Conservation (phyloP, 2,329 filamentous ascomycete genomes). For the Ophidiomyces ophidiicola region DNA sequence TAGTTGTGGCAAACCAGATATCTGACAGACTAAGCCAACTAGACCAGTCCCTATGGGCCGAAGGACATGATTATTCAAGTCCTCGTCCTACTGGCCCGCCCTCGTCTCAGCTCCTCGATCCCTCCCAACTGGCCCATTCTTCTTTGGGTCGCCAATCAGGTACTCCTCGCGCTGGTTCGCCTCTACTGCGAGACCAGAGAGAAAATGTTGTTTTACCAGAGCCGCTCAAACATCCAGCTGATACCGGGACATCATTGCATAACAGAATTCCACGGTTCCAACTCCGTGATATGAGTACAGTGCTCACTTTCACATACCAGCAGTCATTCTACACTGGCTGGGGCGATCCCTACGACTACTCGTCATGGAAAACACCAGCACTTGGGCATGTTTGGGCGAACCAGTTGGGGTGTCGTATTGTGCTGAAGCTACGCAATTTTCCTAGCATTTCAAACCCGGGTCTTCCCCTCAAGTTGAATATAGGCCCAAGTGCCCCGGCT, state of each 20-base stretch:
- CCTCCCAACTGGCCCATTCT: slow-evolving; percentile 8
- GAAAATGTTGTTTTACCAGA: too few species aligned
- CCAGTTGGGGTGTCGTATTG: slow-evolving; percentile 72
- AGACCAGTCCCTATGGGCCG: slow-evolving; percentile 15
- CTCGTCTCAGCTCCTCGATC: neutral
- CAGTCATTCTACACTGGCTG: slow-evolving; percentile 93
- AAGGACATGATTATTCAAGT: slow-evolving; percentile 10
- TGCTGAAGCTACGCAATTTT: slow-evolving; percentile 57
- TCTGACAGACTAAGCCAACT: slow-evolving; percentile 61
- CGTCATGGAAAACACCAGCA: slow-evolving; percentile 59
- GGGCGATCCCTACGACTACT: slow-evolving; percentile 53
- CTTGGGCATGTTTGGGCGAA: slow-evolving; percentile 84
- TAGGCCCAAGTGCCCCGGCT: neutral
- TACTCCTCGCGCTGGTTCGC: neutral
- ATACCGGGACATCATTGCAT: neutral
- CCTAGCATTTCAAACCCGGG: slow-evolving; percentile 5
- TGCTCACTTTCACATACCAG: slow-evolving; percentile 71
- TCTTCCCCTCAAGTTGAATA: neutral
- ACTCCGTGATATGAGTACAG: slow-evolving; percentile 33
- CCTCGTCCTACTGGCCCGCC: neutral
- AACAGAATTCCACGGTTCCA: slow-evolving; percentile 4
- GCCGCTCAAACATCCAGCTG: too few species aligned
- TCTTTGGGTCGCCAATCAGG: slow-evolving; percentile 6
- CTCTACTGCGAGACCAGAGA: neutral
- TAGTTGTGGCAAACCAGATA: slow-evolving; percentile 93